Conservation (phyloP, 805 yeast genomes). For the Kluyveromyces siamensis region DNA sequence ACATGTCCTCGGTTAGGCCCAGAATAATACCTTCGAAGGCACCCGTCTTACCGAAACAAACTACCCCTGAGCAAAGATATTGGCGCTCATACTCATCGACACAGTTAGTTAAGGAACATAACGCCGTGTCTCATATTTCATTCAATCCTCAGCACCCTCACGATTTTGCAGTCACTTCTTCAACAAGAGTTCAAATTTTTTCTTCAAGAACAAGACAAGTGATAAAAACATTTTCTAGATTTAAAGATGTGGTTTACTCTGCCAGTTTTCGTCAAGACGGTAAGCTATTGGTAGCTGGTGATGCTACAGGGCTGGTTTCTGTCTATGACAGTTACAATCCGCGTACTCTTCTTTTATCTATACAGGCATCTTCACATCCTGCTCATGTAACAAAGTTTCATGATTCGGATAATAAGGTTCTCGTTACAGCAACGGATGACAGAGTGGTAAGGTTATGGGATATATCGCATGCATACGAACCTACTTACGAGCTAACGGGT, state of each 20-base stretch:
- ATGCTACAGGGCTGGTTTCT: conserved; percentile 88
- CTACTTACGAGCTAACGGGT: conserved; percentile 56
- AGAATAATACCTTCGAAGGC: conserved; percentile 57
- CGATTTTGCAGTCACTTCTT: conserved; percentile 88
- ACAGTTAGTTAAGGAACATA: conserved; percentile 86
- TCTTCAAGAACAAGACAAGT: conserved; percentile 93
- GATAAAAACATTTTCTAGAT: conserved; percentile 72
- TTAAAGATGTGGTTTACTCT: conserved; percentile 84
- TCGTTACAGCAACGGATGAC: conserved; percentile 89
- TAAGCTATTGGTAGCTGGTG: conserved; percentile 84
- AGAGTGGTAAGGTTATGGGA: conserved; percentile 82
- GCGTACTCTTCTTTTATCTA: conserved; percentile 66
- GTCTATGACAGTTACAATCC: conserved; percentile 80
- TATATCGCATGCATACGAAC: conserved; percentile 67
- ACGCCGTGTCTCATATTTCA: conserved; percentile 78
- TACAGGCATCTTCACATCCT: conserved; percentile 79
- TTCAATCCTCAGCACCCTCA: conserved; percentile 82
- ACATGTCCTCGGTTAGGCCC: conserved; percentile 67
- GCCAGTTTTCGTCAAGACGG: conserved; percentile 93
- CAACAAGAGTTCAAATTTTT: conserved; percentile 85
- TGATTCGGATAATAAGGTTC: conserved; percentile 47
- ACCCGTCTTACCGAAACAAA: conserved; percentile 66
- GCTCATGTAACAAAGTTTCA: conserved; percentile 92
- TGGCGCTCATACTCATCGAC: conserved; percentile 87
- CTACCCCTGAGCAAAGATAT: conserved; percentile 87